Evolutionary conservation across 2,329 filamentous ascomycete species (phyloP), one percentile per base, ranked within the genome.

Genomic region (Phoma herbarum): DNA sequence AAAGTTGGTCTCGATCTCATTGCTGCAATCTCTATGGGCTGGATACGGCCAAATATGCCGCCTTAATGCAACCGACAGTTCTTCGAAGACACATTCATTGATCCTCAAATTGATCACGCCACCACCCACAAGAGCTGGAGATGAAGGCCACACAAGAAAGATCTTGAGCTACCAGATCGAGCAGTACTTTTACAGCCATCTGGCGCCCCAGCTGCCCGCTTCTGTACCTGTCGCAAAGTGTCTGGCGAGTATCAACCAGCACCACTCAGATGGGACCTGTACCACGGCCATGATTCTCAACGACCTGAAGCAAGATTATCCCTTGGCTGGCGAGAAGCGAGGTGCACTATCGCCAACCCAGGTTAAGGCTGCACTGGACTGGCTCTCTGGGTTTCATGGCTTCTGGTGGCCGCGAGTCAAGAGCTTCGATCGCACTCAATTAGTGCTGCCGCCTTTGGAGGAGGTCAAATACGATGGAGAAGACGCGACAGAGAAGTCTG

Each of bases 101-200:
- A 81, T 90, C 11, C 73, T 90, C 7, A 90, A 90, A 67, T 79
- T 87, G 52, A 86, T 89, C 37, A 82, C 82, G 0, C 85, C 85
- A 7, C 85, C 86, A 54, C 72, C 37, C 0, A 65, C 60, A 25
- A 64, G 64, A n/a, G 53, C 63, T 5, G 48, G 75, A 3, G 83
- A 88, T 35, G 87, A 90, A 66, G 86, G 87, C 0, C 87, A 90
- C 62, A 65, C 86, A 0, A 83, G 88, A 7, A 90, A 90, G 68
- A 82, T 90, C 58, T 72, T 90, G 26, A 89, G 86, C 68, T 90
- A 90, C 63, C 81, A 87, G 44, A 85, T 89, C 3, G 88, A 90
- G 72, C 86, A 88, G 66, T 83, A 83, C 63, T 90, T 90, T 63
- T 90, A 90, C 69, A 78, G 77, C 1, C 71, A 83, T 2, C 72